Base-by-base conservation (phyloP, 2,329 filamentous ascomycete species). In the Sclerotinia spermophila region DNA sequence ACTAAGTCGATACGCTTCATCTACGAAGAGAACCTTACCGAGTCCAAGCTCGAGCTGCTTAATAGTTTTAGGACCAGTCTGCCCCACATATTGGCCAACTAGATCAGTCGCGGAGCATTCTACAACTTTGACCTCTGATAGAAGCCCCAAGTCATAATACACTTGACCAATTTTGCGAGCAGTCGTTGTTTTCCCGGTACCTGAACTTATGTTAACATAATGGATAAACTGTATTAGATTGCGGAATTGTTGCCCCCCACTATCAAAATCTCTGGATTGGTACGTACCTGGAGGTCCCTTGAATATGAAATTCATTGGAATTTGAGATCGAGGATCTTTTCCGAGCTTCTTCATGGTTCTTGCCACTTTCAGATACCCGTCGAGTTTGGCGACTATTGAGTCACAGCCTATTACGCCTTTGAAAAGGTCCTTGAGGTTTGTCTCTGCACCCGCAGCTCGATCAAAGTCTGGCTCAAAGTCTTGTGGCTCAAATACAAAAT, bases 161-260 rank as follows among this genome's bases (percentile, higher is more conserved):
- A 94, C 82, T 72, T 92, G 86, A 5, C 91, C 91, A 84, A 94
- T 92, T 72, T 89, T 91, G n/a, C 85, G 82, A 0, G 92, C 92
- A 0, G 86, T 92, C 0, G 89, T 89, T 0, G 91, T 93, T 76
- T 94, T 94, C 0, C 91, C 92, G 0, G 91, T 93, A 0, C 86
- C 85, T 85, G 62, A 69, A 24, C 24, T 13, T 30, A 2, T 2
- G 13, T 62, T 45, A 62, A 27, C 3, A 21, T 21, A 24, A 4
- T 10, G 5, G 5, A n/a, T n/a, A n/a, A n/a, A n/a, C n/a, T n/a
- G n/a, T n/a, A n/a, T n/a, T n/a, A n/a, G n/a, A n/a, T n/a, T n/a
- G n/a, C n/a, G n/a, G n/a, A n/a, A n/a, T n/a, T n/a, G n/a, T n/a
- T n/a, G n/a, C n/a, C n/a, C n/a, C n/a, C n/a, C n/a, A n/a, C n/a